Evolutionary conservation across 352 stramenopile species (phyloP).

Genomic region (Aphanomyces stellatus): DNA sequence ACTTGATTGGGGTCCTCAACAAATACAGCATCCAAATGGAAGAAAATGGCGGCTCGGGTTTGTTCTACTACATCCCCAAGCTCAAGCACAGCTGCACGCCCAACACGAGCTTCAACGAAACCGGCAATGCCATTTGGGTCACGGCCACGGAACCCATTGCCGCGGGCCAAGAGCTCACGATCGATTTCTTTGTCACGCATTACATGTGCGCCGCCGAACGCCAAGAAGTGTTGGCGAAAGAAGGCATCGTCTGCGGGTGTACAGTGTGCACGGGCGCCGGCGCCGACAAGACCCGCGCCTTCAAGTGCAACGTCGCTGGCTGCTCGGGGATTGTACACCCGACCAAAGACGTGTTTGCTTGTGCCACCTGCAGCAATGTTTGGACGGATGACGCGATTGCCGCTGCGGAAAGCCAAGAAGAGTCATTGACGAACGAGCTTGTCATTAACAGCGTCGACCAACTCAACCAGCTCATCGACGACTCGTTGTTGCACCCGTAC

Average conservation of each 20-base stretch:
- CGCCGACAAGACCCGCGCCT: constrained; percentile 44
- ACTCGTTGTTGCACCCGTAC: constrained; percentile 40
- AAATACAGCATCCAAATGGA: constrained; percentile 69
- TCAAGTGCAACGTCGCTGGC: constrained; percentile 30
- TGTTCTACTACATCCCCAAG: constrained; percentile 58
- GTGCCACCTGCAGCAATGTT: constrained; percentile 31
- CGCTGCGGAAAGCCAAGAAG: constrained; percentile 38
- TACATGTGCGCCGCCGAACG: constrained; percentile 57
- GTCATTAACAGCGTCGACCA: constrained; percentile 40
- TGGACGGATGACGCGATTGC: constrained; percentile 26
- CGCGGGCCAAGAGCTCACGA: constrained; percentile 49
- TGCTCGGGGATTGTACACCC: constrained; percentile 28
- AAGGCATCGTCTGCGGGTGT: constrained; percentile 53
- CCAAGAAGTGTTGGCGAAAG: constrained; percentile 41
- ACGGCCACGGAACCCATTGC: constrained; percentile 61
- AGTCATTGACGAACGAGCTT: constrained; percentile 39
- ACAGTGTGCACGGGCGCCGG: constrained; percentile 34
- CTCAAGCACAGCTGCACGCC: constrained; percentile 67
- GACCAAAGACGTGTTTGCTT: constrained; percentile 42
- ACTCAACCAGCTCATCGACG: constrained; percentile 35
- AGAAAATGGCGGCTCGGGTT: constrained; percentile 50
- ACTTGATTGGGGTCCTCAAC: constrained; percentile 59
- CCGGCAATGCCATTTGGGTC: constrained; percentile 59
- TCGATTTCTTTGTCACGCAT: constrained; percentile 75
- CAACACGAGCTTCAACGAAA: constrained; percentile 74